Conservation (phyloP, 495 filamentous ascomycete genomes). For the Hyphodiscus hymeniophilus region DNA sequence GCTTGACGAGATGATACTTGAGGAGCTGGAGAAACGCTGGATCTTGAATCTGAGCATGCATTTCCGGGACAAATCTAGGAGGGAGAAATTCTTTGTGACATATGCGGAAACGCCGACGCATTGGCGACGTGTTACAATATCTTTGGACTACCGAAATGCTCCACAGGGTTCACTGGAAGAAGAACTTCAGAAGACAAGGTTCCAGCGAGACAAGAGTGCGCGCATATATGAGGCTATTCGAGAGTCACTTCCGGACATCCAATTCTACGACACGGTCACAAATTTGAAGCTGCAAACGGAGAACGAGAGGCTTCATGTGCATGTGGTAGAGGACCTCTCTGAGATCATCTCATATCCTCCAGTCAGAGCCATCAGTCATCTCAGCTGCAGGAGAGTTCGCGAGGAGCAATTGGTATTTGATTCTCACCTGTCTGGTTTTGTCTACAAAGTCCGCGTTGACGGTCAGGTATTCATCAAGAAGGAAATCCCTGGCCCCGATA, state of each 20-base stretch:
- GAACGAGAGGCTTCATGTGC: conserved; percentile 85
- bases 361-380: conserved; percentile 63
- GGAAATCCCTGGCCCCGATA: conserved; percentile 94
- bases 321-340: conserved; percentile 96
- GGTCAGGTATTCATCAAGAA: conserved; percentile 83
- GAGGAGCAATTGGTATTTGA: conserved; percentile 78
- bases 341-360: conserved; percentile 89
- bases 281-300: conserved; percentile 91
- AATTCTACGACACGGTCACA: conserved; percentile 92
- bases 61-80: conserved; percentile 87
- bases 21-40: conserved; percentile 84
- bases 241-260: conserved; percentile 81
- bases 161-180: conserved; percentile 75
- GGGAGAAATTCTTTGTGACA: conserved; percentile 98
- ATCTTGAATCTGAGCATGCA: conserved; percentile 98
- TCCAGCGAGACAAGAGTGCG: conserved; percentile 89
- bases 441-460: conserved; percentile 79
- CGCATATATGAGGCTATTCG: conserved; percentile 94
- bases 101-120: conserved; percentile 71
- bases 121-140: conserved; percentile 87
- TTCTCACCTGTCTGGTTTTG: conserved; percentile 90
- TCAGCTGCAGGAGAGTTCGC: conserved; percentile 55
- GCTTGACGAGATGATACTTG: conserved; percentile 54
- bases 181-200: conserved; percentile 68
- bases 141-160: conserved; percentile 84